A percentile compares a stretch with the other conserved stretches of the same genome.
phyloP scores from a whole-genome alignment of 2,329 filamentous ascomycete genomes.

The Pseudogymnoascus sp. region DNA sequence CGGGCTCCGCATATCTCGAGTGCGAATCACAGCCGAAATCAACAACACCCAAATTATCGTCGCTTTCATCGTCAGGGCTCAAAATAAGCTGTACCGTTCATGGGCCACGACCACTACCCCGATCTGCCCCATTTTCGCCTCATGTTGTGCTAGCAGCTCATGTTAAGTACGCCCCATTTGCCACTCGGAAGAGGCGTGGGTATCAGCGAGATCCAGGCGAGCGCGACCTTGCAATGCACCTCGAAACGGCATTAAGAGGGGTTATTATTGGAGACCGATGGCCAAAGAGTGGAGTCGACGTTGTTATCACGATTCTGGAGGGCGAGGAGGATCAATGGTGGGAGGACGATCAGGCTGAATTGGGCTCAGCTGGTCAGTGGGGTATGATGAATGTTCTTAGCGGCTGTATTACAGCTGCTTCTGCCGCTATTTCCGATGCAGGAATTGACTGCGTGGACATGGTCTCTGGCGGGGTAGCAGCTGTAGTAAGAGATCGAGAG shows the following conservation, averaged over 20 bases:
- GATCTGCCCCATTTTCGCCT: slow-evolving; percentile 84
- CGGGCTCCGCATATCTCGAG: slow-evolving; percentile 83
- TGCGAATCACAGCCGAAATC: slow-evolving; percentile 42
- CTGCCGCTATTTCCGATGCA: slow-evolving; percentile 86
- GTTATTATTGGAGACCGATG: slow-evolving; percentile 88
- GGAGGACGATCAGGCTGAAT: slow-evolving; percentile 45
- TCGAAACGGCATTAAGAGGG: slow-evolving; percentile 83
- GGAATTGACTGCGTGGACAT: slow-evolving; percentile 94
- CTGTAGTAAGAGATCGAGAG: slow-evolving; percentile 50
- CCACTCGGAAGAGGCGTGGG: slow-evolving; percentile 70
- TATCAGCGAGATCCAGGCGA: slow-evolving; percentile 82
- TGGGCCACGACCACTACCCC: slow-evolving; percentile 81
- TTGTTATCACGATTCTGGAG: slow-evolving; percentile 87
- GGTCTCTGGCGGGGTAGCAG: slow-evolving; percentile 81
- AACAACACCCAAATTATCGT: slow-evolving; percentile 42
- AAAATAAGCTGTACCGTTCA: slow-evolving; percentile 93
- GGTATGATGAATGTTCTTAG: slow-evolving; percentile 87
- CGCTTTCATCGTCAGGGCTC: slow-evolving; percentile 48
- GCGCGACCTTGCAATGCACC: slow-evolving; percentile 79
- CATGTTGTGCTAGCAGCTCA: slow-evolving; percentile 87
- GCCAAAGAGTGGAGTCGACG: slow-evolving; percentile 98
- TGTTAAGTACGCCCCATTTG: slow-evolving; percentile 95
- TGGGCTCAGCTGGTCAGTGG: slow-evolving; percentile 59
- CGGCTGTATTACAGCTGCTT: slow-evolving; percentile 87
- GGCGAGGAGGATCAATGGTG: slow-evolving; percentile 75